Conservation (phyloP, 768 basidiomycete genomes). For the Auricularia heimuer region DNA sequence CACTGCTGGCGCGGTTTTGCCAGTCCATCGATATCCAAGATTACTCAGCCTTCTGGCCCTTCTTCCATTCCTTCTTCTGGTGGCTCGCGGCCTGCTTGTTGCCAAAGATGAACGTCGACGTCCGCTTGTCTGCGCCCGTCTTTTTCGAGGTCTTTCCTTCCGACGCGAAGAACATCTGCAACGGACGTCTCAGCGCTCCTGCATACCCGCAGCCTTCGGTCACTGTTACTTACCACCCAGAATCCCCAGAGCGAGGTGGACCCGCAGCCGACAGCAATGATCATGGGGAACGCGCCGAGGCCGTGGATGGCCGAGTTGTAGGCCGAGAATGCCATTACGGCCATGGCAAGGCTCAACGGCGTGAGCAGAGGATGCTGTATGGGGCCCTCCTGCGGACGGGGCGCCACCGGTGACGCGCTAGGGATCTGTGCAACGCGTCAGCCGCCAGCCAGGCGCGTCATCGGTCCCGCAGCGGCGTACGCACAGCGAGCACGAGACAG, state of each 20-base stretch:
- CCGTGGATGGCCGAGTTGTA: conserved; percentile 42
- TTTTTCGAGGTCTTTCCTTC: conserved; percentile 50
- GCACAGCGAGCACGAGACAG: conserved; percentile 50
- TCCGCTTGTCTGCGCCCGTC: conserved; percentile 76
- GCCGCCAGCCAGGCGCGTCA: conserved; percentile 1
- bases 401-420: conserved; percentile 25
- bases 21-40: background rate
- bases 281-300: conserved; percentile 46
- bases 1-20: background rate
- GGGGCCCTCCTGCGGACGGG: conserved; percentile 12
- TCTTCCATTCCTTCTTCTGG: conserved; percentile 40
- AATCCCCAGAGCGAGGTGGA: conserved; percentile 55
- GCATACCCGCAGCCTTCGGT: background rate
- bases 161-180: conserved; percentile 21
- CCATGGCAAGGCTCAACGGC: conserved; percentile 46
- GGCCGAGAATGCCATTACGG: conserved; percentile 49
- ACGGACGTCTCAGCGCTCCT: background rate
- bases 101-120: conserved; percentile 69
- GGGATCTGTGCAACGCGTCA: conserved; percentile 29
- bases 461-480: conserved; percentile 8
- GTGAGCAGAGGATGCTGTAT: conserved; percentile 52
- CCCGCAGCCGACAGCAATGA: conserved; percentile 40
- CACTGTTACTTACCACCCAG: conserved; percentile 48
- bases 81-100: conserved; percentile 58
- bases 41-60: background rate